These are phyloP conservation scores for Boechera retrofracta DNA, from an alignment of 345 rosid genomes.

Conservation along the genomic window DNA sequence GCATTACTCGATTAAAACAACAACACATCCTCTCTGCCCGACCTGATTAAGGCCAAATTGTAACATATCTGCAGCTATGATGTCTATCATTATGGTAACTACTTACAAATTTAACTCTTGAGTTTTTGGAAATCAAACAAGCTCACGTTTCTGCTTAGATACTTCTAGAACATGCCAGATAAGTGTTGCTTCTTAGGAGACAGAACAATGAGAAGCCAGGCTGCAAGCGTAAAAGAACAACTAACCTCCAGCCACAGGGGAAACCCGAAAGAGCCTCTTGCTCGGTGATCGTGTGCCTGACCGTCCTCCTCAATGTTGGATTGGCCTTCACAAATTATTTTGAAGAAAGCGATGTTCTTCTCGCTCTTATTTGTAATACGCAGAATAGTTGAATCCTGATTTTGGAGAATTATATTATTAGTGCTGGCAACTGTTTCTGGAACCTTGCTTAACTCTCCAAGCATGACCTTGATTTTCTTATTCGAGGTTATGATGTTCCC, in stretches of 20 bases:
- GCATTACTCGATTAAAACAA: too few relatives aligned
- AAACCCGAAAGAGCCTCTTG: constrained; percentile 70
- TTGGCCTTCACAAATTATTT: constrained; percentile 69
- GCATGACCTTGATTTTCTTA: constrained; percentile 57
- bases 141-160: neutral
- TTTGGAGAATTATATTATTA: constrained; percentile 67
- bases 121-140: neutral
- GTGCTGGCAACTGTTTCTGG: constrained; percentile 80
- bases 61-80: neutral
- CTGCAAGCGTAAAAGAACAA: constrained; percentile 30
- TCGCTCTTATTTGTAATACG: constrained; percentile 68
- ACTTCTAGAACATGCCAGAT: neutral
- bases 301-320: constrained; percentile 62
- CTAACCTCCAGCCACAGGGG: constrained; percentile 87
- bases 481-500: constrained; percentile 61
- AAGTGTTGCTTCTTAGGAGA: neutral
- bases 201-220: neutral
- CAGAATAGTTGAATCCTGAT: constrained; percentile 60
- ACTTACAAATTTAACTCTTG: neutral
- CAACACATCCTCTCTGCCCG: neutral
- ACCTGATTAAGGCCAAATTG: neutral
- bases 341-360: constrained; percentile 57
- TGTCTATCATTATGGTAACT: neutral
- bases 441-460: constrained; percentile 59
- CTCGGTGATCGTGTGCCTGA: constrained; percentile 53